Evolutionary conservation across 805 yeast species (phyloP), one percentile per base, ranked within the genome.

Genomic region (Hanseniaspora valbyensis): DNA sequence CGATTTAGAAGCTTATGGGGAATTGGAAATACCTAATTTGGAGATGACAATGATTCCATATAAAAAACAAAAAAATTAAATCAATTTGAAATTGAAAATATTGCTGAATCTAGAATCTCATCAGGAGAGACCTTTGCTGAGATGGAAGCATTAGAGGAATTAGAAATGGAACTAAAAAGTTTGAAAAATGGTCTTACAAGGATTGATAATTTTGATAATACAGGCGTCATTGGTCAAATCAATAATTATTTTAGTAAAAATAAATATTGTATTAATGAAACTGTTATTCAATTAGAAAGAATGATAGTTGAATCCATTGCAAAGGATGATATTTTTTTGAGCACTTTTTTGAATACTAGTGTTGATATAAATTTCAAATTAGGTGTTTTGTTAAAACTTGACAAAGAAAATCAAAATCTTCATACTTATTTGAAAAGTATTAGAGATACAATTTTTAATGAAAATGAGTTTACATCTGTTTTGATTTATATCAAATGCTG

Each of bases 11-110:
- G 38, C 29, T 3, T 26, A 32, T 10, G 44, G 34, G 10, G 19
- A 32, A 13, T 26, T 32, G n/a, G 33, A 28, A 4, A 25, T 40
- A 12, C 44, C 44, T 7, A 42, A 48, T 13, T 21, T 39, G 19
- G 44, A 48, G 14, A 48, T 48, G 51, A 48, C 51, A 21, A 48
- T 48, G 51, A 48, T 48, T 14, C 51, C 51, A 8, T 48, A 40
- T 24, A 48, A 48, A 33, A 39, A 22, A 21, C 42, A 42, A 40
- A 48, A 48, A 30, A 19, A n/a, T n/a, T 19, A 12, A 4, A 14
- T n/a, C 25, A 18, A 25, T 25, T 13, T 8, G 13, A 25, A 4
- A 25, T 34, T 16, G 26, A 26, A 2, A 32, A 38, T 3, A 25
- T 22, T 24, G 13, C 12, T 2, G 51, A 48, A 12, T 32, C 44